phyloP scores from a whole-genome alignment of 257 asterid genomes.

The Solanum chiquidenum region DNA sequence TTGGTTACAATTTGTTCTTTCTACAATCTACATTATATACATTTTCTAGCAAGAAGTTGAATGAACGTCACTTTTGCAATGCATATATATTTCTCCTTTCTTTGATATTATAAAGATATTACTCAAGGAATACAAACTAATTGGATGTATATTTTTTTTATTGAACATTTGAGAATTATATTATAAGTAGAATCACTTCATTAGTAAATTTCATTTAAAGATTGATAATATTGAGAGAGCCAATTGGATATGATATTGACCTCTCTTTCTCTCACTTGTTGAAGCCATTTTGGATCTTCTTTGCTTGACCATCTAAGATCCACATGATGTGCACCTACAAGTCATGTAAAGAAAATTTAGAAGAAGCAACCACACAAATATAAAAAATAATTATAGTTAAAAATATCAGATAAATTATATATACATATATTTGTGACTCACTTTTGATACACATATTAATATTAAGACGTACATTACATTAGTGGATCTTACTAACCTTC shows the following conservation, averaged over 20 bases:
- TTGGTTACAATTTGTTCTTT: background rate
- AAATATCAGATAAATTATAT: too few relatives aligned
- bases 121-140: background rate
- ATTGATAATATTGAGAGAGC: slow-evolving; percentile 8
- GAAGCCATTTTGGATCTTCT: slow-evolving; percentile 84
- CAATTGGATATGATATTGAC: background rate
- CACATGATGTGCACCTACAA: slow-evolving; percentile 77
- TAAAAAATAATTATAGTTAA: too few relatives aligned
- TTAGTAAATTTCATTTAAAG: slow-evolving; percentile 3
- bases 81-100: background rate
- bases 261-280: slow-evolving; percentile 7
- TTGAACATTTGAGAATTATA: background rate
- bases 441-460: background rate
- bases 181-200: background rate
- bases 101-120: background rate
- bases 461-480: background rate
- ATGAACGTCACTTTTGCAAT: background rate
- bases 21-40: background rate
- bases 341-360: background rate
- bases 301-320: slow-evolving; percentile 70
- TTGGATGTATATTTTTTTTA: background rate
- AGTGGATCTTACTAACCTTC: slow-evolving; percentile 26
- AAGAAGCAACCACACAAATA: background rate
- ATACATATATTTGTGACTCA: background rate
- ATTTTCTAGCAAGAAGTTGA: background rate